Base-by-base conservation (phyloP, 2,329 filamentous ascomycete species). In the Aspergillus puulaauensis region DNA sequence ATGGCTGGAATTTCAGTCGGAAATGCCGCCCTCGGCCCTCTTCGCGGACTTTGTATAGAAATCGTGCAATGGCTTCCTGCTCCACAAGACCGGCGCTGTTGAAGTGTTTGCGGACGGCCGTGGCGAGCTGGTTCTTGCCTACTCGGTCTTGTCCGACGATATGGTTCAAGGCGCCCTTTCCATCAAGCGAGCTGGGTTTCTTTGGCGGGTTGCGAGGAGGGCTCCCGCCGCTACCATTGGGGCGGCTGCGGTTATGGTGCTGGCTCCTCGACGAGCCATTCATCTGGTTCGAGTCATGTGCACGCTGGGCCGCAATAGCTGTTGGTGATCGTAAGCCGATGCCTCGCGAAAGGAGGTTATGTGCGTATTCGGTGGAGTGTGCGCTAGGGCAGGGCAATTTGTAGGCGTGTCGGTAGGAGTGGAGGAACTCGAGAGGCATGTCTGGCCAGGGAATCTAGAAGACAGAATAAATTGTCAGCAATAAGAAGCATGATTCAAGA, bases 31-130 rank as follows among this genome's bases (percentile, higher is more conserved):
- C 75, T 47, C 71, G 69, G 24, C 75, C 68, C 54, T 77, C 75
- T 60, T 80, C 76, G n/a, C 75, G 74, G n/a, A 79, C 77, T 44
- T 78, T 78, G 62, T 80, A 80, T 54, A 78, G 60, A 60, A 80
- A 80, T 57, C 74, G 66, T n/a, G 77, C 77, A 58, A 80, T 78
- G 3, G 75, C 75, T 60, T 80, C 77, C 54, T 77, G 77, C 64
- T 80, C 78, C 43, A 73, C 75, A 9, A 80, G 66, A 7, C 74
- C 77, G 17, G 76, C 75, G 48, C 73, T 77, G 60, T 80, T 80
- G 54, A 80, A 80, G 59, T 80, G 78, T 61, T 77, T 79, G 47
- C 78, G 73, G 24, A 80, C 77, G 0, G 75, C 70, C 19, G 70
- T 66, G 21, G 77, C 76, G 7, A 80, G 71, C 35, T 76, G 71